Conservation (phyloP, 352 stramenopile species). For the Globisporangium splendens region DNA sequence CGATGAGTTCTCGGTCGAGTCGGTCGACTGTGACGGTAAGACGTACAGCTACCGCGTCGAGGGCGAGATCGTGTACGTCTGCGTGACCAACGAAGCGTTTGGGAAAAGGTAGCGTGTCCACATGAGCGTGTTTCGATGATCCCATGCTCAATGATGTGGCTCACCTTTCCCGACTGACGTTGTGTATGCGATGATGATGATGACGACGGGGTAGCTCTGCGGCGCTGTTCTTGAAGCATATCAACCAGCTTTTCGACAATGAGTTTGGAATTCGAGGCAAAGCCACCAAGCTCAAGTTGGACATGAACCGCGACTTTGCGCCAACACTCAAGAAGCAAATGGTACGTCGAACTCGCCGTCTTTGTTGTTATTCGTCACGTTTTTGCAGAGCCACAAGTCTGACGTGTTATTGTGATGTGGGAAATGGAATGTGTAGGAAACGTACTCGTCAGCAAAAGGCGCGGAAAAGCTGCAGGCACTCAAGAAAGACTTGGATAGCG, state of each 20-base stretch:
- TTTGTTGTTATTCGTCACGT: background rate
- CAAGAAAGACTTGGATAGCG: constrained; percentile 76
- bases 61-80: constrained; percentile 82
- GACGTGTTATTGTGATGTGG: background rate
- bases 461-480: constrained; percentile 75
- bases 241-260: constrained; percentile 83
- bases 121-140: background rate
- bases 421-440: constrained; percentile 35
- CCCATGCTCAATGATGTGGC: too few relatives aligned
- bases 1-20: constrained; percentile 64
- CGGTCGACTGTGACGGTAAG: constrained; percentile 78
- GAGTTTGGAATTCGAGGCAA: constrained; percentile 86
- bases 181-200: background rate
- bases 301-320: constrained; percentile 86
- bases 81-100: constrained; percentile 74
- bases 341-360: constrained; percentile 29
- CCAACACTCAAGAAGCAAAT: constrained; percentile 84
- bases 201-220: constrained; percentile 54
- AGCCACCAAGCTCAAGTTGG: constrained; percentile 83
- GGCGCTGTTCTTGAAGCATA: constrained; percentile 81
- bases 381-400: too few relatives aligned
- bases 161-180: too few relatives aligned
- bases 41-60: constrained; percentile 87
- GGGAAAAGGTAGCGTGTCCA: constrained; percentile 71
- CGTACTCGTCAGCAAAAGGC: constrained; percentile 69